Base-by-base conservation (phyloP, 2,329 filamentous ascomycete genomes). In the Sporothrix pseudoabietina region DNA sequence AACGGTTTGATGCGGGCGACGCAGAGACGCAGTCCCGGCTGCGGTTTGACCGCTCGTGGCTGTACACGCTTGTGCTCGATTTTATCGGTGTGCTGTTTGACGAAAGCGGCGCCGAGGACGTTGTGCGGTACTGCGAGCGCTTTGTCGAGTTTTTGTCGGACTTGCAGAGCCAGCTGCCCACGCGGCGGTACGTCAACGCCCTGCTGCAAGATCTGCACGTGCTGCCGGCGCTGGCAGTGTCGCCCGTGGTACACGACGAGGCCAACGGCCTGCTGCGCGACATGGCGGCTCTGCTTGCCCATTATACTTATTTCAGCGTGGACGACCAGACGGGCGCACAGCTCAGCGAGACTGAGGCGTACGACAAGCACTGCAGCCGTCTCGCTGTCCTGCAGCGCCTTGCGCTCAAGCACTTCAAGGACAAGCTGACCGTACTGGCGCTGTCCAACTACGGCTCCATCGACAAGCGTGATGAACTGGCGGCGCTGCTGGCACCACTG, bases 361-460 rank as follows among this genome's bases (percentile, higher is more conserved):
- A 95, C 78, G 92, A 96, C 76, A 87, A 86, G 26, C 94, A 98
- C 80, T 97, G 94, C 81, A 86, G 88, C 54, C 85, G 87, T 12
- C 85, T 99, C 16, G 92, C 91, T n/a, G 90, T 87, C 71, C 83
- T 99, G 71, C 97, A 99, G 81, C 84, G 93, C 74, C 88, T 90
- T 65, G 89, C 91, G 30, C 86, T 97, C 78, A 94, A 91, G 78
- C 85, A 94, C 78, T 98, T 97, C 82, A 94, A 93, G 78, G 90
- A 94, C 7, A 97, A 98, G 82, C 84, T 99, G 52, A 94, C 91
- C n/a, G 91, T 99, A 54, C 84, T 99, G 74, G 93, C 95, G 1
- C 83, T 99, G 54, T 96, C 96, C 22, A 98, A 99, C 79, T 97
- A 97, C 79, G 94, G 91, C 1, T 92, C 94, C 4, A 92, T 99